Percentiles rank a stretch among this genome's conserved stretches.
Conservation (phyloP, 139 green algal species). For the Coelastrella sp. region DNA sequence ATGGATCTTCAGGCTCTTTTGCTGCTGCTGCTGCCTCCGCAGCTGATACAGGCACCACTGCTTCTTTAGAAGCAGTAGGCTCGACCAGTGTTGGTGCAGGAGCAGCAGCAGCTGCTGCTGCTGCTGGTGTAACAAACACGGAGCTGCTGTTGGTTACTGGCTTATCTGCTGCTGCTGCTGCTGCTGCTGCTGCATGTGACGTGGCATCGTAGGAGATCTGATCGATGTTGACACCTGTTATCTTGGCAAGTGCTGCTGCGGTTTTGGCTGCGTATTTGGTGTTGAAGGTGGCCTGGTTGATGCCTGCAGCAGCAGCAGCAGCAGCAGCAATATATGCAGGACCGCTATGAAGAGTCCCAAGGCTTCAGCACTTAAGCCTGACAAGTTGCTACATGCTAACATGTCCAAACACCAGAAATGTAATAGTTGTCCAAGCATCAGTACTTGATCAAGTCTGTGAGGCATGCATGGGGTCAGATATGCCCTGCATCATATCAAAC, state of each 20-base stretch:
- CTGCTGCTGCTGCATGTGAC: background rate
- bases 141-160: background rate
- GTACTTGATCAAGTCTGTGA: no score
- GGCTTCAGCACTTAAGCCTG: background rate
- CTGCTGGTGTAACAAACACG: background rate
- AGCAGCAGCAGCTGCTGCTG: background rate
- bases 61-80: no score
- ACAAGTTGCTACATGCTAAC: background rate
- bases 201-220: background rate
- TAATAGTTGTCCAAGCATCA: no score
- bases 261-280: slow-evolving; percentile 3
- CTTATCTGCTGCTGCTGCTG: background rate
- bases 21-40: no score
- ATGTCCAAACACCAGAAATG: no score
- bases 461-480: no score
- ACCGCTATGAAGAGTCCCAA: background rate
- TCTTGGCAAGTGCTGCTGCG: slow-evolving; percentile 18
- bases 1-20: no score
- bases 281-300: slow-evolving; percentile 8
- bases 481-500: no score
- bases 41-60: no score
- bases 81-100: no score
- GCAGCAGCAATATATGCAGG: background rate
- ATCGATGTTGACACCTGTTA: background rate
- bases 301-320: slow-evolving; percentile 17